Evolutionary conservation across 169 alveolate genomes (phyloP), one percentile per base, ranked within the genome.

Genomic region (Plasmodium sp.): DNA sequence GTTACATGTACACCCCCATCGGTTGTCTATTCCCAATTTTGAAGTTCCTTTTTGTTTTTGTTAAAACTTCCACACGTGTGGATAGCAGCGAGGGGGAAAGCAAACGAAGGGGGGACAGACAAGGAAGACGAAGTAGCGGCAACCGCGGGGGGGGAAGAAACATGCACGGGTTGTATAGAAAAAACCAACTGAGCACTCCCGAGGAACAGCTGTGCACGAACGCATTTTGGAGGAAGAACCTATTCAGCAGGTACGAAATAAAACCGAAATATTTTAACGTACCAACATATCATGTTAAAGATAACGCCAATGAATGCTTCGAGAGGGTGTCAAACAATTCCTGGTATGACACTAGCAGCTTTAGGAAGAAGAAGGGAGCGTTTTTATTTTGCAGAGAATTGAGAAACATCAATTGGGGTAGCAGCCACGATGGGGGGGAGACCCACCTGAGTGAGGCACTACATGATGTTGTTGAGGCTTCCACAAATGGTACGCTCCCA

Each of bases 311-410:
- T 51, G 90, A 58, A 41, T 81, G 58, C 39, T 90, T 90, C 75
- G 84, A 90, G 72, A 58, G 91, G 48, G 83, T 90, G 34, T 90
- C 90, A n/a, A 80, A 90, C 10, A 71, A 90, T 80, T 90, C 94
- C 18, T 90, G 94, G 94, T 90, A 90, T 90, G 94, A 90, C 9
- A 90, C 91, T 45, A 81, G 92, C 54, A 39, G 39, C 5, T 81
- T 80, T 43, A 90, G 73, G 39, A 90, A 81, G 75, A n/a, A n/a
- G n/a, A 90, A 90, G 18, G 92, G 83, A 10, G 83, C 83, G 18
- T 90, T 43, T 90, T 81, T 90, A 71, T 81, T 90, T 22, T 80
- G 92, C 73, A 56, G 77, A 77, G 93, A 86, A 39, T 22, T 56
- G 54, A 86, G 71, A 86, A 54, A 86, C 81, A 62, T 48, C 18